Percentiles rank a stretch among this genome's conserved stretches.
Evolutionary conservation across 2,329 filamentous ascomycete species (phyloP).

Genomic region (Aspergillus novoparasiticus): DNA sequence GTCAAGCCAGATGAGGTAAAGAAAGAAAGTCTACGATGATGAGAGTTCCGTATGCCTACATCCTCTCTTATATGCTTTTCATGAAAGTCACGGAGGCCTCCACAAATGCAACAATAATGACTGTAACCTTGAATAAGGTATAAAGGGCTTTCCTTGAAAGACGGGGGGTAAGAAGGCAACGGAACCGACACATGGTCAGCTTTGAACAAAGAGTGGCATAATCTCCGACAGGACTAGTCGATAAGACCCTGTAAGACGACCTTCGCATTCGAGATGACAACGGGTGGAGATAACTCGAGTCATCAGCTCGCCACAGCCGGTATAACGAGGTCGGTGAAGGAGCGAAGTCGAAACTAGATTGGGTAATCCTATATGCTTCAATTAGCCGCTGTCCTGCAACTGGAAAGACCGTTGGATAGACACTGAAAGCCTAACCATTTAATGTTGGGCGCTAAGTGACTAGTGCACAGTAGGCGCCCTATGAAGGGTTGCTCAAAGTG

Average conservation of each 20-base stretch:
- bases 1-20: not conserved
- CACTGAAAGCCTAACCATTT: not conserved
- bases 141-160: not conserved
- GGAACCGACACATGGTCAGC: not conserved
- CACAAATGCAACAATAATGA: not conserved
- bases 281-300: not conserved
- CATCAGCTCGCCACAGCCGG: not conserved
- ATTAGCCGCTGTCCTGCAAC: not conserved
- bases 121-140: not conserved
- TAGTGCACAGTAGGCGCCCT: not conserved
- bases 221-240: not conserved
- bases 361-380: not conserved
- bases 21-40: not conserved
- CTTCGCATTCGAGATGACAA: not conserved
- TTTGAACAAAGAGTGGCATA: not conserved
- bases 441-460: constrained; percentile 1
- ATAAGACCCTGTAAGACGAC: not conserved
- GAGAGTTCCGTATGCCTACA: not conserved
- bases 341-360: not conserved
- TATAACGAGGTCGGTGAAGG: not conserved
- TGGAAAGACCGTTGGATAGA: not conserved
- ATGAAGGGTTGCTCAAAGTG: not conserved
- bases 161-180: not conserved
- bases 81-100: not conserved
- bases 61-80: not conserved